These are phyloP conservation scores for Boletus sp. DNA, from an alignment of 768 basidiomycete species.

Conservation along the genomic window DNA sequence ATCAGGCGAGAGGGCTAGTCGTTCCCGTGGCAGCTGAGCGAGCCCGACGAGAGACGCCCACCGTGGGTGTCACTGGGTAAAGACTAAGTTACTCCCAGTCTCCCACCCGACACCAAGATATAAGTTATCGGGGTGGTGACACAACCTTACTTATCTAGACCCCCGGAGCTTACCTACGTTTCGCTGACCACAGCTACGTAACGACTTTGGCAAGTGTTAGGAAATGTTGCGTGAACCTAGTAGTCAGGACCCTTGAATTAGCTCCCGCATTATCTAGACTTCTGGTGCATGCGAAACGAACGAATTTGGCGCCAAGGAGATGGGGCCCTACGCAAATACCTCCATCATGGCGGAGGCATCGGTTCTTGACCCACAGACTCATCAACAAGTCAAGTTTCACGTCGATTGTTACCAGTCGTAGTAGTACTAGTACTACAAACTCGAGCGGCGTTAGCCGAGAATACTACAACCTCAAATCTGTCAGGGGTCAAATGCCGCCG, in stretches of 20 bases:
- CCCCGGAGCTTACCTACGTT: not conserved
- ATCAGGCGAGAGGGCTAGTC: not conserved
- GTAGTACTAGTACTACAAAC: not conserved
- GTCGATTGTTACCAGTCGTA: no score
- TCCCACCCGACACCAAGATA: not conserved
- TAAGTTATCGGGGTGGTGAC: not conserved
- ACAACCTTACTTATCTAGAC: not conserved
- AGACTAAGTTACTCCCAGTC: not conserved
- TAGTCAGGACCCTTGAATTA: not conserved
- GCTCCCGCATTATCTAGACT: not conserved
- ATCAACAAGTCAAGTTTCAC: not conserved
- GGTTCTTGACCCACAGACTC: not conserved
- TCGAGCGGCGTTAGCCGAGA: not conserved
- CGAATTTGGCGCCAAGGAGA: not conserved
- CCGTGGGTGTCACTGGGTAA: not conserved
- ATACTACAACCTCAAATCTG: not conserved
- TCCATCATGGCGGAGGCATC: not conserved
- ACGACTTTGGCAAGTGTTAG: not conserved
- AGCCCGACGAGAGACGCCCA: not conserved
- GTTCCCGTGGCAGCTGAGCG: not conserved
- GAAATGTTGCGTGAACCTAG: not conserved
- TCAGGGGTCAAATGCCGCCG: not conserved
- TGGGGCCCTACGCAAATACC: not conserved
- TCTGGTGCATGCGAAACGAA: not conserved
- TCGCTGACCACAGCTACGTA: not conserved